Conservation (phyloP, 2,329 filamentous ascomycete species). For the Myotisia sp. region DNA sequence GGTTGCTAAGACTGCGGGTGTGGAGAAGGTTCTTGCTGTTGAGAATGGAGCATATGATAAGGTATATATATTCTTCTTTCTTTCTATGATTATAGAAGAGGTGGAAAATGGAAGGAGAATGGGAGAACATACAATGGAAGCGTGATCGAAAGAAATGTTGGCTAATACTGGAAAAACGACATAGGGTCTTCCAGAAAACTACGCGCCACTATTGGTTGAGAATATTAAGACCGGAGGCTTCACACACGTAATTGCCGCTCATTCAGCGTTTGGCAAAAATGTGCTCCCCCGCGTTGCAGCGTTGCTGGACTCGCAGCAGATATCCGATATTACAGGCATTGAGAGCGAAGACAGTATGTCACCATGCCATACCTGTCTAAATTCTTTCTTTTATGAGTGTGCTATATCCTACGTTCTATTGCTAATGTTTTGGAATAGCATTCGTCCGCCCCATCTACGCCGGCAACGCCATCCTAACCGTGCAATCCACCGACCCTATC, state of each 20-base stretch:
- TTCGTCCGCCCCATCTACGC: conserved; percentile 96
- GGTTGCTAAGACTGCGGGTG: conserved; percentile 73
- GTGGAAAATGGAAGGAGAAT: neutral
- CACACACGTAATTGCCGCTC: conserved; percentile 77
- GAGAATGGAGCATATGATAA: conserved; percentile 88
- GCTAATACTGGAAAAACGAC: neutral
- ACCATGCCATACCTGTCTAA: neutral
- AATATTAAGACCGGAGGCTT: conserved; percentile 94
- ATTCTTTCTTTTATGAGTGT: neutral
- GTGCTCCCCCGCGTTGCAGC: conserved; percentile 83
- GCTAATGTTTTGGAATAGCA: no score
- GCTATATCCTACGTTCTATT: neutral
- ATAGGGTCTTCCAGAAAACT: conserved; percentile 83
- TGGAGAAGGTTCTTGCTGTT: conserved; percentile 82
- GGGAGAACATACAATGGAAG: neutral
- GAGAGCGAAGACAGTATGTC: conserved; percentile 66
- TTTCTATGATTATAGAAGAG: neutral
- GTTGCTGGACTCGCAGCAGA: conserved; percentile 78
- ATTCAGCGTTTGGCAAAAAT: conserved; percentile 95
- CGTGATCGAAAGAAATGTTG: no score
- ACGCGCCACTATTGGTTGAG: conserved; percentile 78
- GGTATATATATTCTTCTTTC: conserved; percentile 36
- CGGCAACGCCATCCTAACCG: conserved; percentile 90
- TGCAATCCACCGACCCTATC: conserved; percentile 71
- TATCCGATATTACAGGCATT: conserved; percentile 80